These are phyloP conservation scores for Pythium pyrilobum DNA, from an alignment of 352 stramenopile genomes.

Conservation along the genomic window DNA sequence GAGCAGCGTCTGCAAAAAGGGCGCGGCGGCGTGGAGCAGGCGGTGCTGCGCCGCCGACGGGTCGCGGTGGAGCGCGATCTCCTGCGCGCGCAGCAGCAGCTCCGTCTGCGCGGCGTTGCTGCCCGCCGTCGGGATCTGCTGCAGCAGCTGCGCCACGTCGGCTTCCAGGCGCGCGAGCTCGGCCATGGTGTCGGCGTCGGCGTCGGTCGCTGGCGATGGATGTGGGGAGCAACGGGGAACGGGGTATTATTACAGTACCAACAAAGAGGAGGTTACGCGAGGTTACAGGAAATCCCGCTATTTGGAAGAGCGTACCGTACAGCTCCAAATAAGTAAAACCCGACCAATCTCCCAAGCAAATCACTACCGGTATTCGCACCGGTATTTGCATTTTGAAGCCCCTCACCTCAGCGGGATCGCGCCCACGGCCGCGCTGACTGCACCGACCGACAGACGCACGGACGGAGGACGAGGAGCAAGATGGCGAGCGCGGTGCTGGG, in stretches of 20 bases:
- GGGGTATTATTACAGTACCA: neutral
- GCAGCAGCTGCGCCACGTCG: slow-evolving; percentile 49
- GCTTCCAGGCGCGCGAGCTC: slow-evolving; percentile 21
- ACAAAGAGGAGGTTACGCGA: no score
- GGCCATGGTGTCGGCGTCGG: slow-evolving; percentile 16
- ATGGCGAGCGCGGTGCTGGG: slow-evolving; percentile 63
- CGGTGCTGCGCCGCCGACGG: slow-evolving; percentile 30
- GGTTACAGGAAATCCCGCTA: neutral
- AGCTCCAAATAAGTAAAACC: no score
- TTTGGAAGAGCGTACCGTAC: neutral
- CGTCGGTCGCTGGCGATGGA: neutral
- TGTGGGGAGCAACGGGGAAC: neutral
- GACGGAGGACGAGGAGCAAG: neutral
- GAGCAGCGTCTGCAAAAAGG: slow-evolving; percentile 38
- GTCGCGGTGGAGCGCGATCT: slow-evolving; percentile 57
- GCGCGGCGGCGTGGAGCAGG: slow-evolving; percentile 36
- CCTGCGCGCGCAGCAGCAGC: slow-evolving; percentile 56
- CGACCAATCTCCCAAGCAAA: no score
- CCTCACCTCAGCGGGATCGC: no score
- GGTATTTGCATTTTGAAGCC: slow-evolving; percentile 12
- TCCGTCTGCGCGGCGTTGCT: slow-evolving; percentile 47
- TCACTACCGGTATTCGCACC: slow-evolving; percentile 8
- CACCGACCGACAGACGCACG: neutral
- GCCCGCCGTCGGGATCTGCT: slow-evolving; percentile 34
- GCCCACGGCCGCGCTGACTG: no score